Base-by-base conservation (phyloP, 805 yeast species). In the Isabelozyma heimii region DNA sequence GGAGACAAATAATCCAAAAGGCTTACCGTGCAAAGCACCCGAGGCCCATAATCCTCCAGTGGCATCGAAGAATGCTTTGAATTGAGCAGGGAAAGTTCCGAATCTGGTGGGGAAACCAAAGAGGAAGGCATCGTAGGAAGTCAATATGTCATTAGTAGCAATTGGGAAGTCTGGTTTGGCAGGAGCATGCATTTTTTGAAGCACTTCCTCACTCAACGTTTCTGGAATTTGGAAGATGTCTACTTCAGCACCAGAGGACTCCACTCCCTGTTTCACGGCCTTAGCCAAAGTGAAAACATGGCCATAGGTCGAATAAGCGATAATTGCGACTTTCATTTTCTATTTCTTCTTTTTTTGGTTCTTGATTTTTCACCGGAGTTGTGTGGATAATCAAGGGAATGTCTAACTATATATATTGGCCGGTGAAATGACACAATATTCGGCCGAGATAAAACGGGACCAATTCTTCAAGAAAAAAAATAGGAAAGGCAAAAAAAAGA, bases 51-150 rank as follows among this genome's bases (percentile, higher is more conserved):
- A 67, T 12, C 82, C 82, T 51, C 94, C 94, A 37, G 94, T 87
- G 42, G 76, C 68, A 62, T 84, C 95, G 85, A 89, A 84, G 73
- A 86, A 89, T 6, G 84, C 66, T 56, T 80, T 77, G 80, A 86
- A 83, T 70, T 89, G 96, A 26, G 89, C 82, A 45, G 95, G 90
- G 65, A 80, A 71, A 64, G 75, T 79, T 57, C 95, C 95, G 65
- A 63, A 89, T 67, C 95, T 79, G 35, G 95, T 87, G 55, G 96
- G 94, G 50, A 87, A 65, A 56, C 95, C 96, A 57, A 88, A 85
- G 53, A 88, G 54, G 65, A 85, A 84, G 12, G 83, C 91, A 62
- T 88, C 95, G 72, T 84, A 87, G 50, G 78, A 70, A 24, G 67
- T 65, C 57, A 89, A 74, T 3, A 80, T 78, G 9, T 79, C 84